A percentile compares a stretch with the other conserved stretches of the same genome.
phyloP scores from a whole-genome alignment of 176 grass and related monocot species.

The Triticum aestivum region IWGSC_CS_RefSeq_v2.1 NC_057795.1:416724737-416725236 shows the following conservation, averaged over 20 bases:
- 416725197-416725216: constrained; percentile 56
- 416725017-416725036: constrained; percentile 9
- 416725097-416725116: constrained; percentile 94
- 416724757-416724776: constrained; percentile 7
- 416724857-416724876: constrained; percentile 11
- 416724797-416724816: constrained; percentile 2
- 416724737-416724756: not conserved
- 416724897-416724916: constrained; percentile 7
- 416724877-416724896: not conserved
- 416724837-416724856: not conserved
- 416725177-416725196: constrained; percentile 90
- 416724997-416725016: constrained; percentile 3
- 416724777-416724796: constrained; percentile 12
- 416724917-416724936: constrained; percentile 6
- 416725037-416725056: not conserved
- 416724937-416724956: constrained; percentile 13
- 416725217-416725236: constrained; percentile 16
- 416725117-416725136: constrained; percentile 97
- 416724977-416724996: not conserved
- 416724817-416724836: constrained; percentile 8
- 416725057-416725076: constrained; percentile 29
- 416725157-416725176: constrained; percentile 89
- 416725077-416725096: constrained; percentile 42
- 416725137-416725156: constrained; percentile 75
- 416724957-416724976: constrained; percentile 19